Conservation (phyloP, 345 rosid species). For the Camelina neglecta region DNA sequence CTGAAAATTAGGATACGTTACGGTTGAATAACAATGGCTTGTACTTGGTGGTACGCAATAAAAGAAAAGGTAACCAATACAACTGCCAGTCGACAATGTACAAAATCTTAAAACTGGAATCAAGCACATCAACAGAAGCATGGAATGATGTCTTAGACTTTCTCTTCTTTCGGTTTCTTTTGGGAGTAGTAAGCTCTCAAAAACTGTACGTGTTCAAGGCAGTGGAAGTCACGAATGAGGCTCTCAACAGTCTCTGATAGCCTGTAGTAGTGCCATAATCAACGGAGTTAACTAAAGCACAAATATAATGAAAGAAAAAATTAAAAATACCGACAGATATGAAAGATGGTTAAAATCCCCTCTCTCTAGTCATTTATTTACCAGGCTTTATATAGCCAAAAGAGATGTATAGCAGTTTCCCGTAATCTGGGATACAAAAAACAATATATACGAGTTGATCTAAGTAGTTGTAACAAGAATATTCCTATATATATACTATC, state of each 20-base stretch:
- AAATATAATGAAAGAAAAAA: too few species aligned
- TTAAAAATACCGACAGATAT: too few species aligned
- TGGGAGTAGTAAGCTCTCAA: background rate
- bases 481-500: too few species aligned
- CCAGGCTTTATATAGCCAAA: too few species aligned
- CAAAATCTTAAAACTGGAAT: background rate
- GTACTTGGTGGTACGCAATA: background rate
- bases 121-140: background rate
- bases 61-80: background rate
- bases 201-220: background rate
- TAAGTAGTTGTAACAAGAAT: too few species aligned
- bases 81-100: background rate
- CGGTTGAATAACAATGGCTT: background rate
- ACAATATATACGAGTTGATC: too few species aligned
- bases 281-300: too few species aligned
- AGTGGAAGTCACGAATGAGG: background rate
- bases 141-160: slow-evolving; percentile 8
- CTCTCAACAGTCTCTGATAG: too few species aligned
- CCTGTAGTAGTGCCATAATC: background rate
- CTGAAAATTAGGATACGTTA: background rate
- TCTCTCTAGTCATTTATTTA: too few species aligned
- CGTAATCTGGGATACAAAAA: too few species aligned
- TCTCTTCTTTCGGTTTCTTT: slow-evolving; percentile 24
- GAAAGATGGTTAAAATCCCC: too few species aligned
- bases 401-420: too few species aligned